Evolutionary conservation across 1,284 basidiomycete species (phyloP).

Genomic region (Pseudozyma thailandica): DNA sequence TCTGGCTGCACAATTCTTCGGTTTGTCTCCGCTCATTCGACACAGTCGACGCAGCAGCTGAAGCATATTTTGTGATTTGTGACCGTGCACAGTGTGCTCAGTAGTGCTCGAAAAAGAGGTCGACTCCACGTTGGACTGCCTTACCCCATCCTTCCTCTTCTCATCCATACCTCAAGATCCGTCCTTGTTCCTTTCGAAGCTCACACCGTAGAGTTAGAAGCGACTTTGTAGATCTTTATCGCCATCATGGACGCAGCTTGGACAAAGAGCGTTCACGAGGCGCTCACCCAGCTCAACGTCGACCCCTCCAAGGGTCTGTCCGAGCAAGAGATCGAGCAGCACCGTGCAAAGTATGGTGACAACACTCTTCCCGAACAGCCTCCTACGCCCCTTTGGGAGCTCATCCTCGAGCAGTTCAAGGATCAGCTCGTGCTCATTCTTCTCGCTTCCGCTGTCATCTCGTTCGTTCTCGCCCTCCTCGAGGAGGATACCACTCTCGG

Average conservation of each 20-base stretch:
- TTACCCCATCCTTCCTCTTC: background rate
- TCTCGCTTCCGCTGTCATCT: conserved; percentile 65
- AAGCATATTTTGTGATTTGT: too few species aligned
- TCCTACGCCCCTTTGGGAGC: conserved; percentile 87
- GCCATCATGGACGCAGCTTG: conserved; percentile 62
- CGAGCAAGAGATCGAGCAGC: conserved; percentile 44
- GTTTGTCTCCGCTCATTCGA: background rate
- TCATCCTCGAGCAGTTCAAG: conserved; percentile 94
- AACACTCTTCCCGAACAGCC: conserved; percentile 83
- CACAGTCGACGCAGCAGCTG: too few species aligned
- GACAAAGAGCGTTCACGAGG: conserved; percentile 59
- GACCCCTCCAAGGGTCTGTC: conserved; percentile 57
- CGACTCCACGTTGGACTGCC: background rate
- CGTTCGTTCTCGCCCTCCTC: conserved; percentile 63
- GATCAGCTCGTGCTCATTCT: conserved; percentile 67
- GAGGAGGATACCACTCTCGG: conserved; percentile 62
- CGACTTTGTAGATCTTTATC: background rate
- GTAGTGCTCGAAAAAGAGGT: background rate
- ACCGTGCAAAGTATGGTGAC: conserved; percentile 47
- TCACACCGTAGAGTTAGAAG: background rate
- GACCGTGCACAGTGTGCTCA: background rate
- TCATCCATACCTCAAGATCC: conserved; percentile 4
- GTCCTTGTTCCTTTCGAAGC: background rate
- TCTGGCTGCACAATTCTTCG: too few species aligned
- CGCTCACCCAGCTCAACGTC: conserved; percentile 54